A percentile compares a stretch with the other conserved stretches of the same genome.
Evolutionary conservation across 2,329 filamentous ascomycete genomes (phyloP).

Genomic region (Dendrostoma leiphaemia): DNA sequence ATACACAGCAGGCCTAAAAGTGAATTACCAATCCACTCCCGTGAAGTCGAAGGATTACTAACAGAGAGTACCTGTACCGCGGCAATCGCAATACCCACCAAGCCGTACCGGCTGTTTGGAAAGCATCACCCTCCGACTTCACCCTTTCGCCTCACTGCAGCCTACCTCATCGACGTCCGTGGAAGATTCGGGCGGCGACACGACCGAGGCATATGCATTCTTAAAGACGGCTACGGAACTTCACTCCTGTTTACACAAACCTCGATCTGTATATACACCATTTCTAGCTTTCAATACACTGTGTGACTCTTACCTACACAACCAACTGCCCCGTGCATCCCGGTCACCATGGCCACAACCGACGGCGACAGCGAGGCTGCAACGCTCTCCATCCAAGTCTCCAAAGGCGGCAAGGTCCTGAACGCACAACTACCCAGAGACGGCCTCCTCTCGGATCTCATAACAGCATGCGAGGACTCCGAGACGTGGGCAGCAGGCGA

Average conservation of each 20-base stretch:
- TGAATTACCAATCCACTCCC: slow-evolving; percentile 4
- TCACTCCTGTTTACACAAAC: not conserved
- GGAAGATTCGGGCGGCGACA: slow-evolving; percentile 13
- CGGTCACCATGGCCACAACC: not conserved
- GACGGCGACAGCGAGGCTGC: not conserved
- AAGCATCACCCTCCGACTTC: not conserved
- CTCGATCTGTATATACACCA: not conserved
- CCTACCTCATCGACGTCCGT: slow-evolving; percentile 8
- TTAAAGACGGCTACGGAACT: not conserved
- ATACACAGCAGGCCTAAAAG: too few species aligned
- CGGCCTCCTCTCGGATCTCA: slow-evolving; percentile 25
- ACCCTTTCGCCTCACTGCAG: not conserved
- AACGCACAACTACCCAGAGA: slow-evolving; percentile 18
- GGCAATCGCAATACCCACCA: too few species aligned
- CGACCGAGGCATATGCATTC: not conserved
- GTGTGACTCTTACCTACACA: not conserved
- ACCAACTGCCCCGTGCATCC: not conserved
- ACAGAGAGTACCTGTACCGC: not conserved
- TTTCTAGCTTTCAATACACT: not conserved
- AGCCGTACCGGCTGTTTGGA: not conserved
- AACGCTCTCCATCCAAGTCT: slow-evolving; percentile 20
- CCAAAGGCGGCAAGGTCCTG: slow-evolving; percentile 20
- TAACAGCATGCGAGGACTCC: slow-evolving; percentile 22
- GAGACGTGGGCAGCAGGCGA: not conserved
- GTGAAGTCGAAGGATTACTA: not conserved